Percentiles rank a stretch among this genome's conserved stretches.
These are phyloP conservation scores for Colletotrichum eremochloae DNA, from an alignment of 2,329 filamentous ascomycete genomes.

Conservation along the genomic window DNA sequence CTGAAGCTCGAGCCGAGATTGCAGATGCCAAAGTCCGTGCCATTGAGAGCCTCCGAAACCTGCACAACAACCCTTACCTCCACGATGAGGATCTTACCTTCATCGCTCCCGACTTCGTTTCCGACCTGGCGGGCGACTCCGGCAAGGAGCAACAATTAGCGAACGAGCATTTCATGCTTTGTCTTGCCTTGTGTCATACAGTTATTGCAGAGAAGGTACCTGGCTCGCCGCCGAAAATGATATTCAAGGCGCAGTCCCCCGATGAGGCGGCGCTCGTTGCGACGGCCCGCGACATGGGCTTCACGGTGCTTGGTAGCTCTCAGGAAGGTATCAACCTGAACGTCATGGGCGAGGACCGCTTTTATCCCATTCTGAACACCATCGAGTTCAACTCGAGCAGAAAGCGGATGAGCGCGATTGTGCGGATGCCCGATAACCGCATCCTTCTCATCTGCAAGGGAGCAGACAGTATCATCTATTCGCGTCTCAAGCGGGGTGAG, in stretches of 20 bases:
- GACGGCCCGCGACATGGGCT: slow-evolving; percentile 94
- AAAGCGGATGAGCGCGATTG: slow-evolving; percentile 98
- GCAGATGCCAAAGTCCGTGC: slow-evolving; percentile 81
- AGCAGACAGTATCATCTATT: slow-evolving; percentile 97
- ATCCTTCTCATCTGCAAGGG: slow-evolving; percentile 98
- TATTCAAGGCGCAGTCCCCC: slow-evolving; percentile 97
- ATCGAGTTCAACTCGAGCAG: slow-evolving; percentile 97
- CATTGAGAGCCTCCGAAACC: slow-evolving; percentile 77
- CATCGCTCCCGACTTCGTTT: slow-evolving; percentile 88
- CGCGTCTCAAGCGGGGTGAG: slow-evolving; percentile 85
- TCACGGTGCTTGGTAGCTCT: slow-evolving; percentile 87
- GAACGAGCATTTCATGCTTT: slow-evolving; percentile 93
- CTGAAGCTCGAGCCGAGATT: slow-evolving; percentile 81
- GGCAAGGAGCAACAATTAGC: slow-evolving; percentile 82
- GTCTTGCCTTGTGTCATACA: slow-evolving; percentile 94
- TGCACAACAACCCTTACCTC: slow-evolving; percentile 92
- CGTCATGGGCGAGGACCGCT: slow-evolving; percentile 85
- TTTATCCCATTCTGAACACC: slow-evolving; percentile 91
- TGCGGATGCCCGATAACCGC: slow-evolving; percentile 90
- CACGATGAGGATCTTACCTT: slow-evolving; percentile 93
- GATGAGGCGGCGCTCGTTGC: slow-evolving; percentile 95
- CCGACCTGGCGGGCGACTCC: slow-evolving; percentile 83
- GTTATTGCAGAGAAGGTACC: slow-evolving; percentile 92
- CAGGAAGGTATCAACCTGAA: slow-evolving; percentile 88
- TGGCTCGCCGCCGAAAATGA: slow-evolving; percentile 90